Evolutionary conservation across 2,329 filamentous ascomycete genomes (phyloP).

Genomic region (Dothiorella sarmentorum): DNA sequence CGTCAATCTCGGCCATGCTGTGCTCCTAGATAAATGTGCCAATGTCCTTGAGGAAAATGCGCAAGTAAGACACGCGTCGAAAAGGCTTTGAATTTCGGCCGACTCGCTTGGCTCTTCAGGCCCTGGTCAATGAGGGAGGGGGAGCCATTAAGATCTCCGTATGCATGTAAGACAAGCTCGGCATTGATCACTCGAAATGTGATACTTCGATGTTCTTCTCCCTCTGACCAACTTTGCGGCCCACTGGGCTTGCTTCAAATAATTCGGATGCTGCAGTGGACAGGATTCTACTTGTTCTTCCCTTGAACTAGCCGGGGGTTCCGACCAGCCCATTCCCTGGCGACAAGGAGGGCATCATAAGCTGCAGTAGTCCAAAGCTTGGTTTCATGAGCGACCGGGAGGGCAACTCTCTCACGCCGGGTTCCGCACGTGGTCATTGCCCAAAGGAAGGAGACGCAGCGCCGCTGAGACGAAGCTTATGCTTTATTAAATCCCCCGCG

Average conservation of each 20-base stretch:
- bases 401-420: neutral
- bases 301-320: no score
- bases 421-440: neutral
- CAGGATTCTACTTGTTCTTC: neutral
- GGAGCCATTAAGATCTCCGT: neutral
- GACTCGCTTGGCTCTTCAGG: neutral
- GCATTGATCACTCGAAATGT: neutral
- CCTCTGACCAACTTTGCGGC: neutral
- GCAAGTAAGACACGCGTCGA: neutral
- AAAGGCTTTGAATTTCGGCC: neutral
- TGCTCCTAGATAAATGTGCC: neutral
- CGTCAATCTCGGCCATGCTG: neutral
- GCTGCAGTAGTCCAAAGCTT: neutral
- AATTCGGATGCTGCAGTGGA: neutral
- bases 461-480: no score
- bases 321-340: neutral
- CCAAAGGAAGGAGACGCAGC: no score
- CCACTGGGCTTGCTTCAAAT: neutral
- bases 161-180: conserved; percentile 7
- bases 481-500: neutral
- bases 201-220: neutral
- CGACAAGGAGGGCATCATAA: neutral
- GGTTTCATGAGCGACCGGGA: neutral
- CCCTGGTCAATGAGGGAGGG: neutral
- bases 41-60: neutral